Evolutionary conservation across 768 basidiomycete species (phyloP), one percentile per base, ranked within the genome.

Genomic region (Dacryopinax primogenitus): DNA sequence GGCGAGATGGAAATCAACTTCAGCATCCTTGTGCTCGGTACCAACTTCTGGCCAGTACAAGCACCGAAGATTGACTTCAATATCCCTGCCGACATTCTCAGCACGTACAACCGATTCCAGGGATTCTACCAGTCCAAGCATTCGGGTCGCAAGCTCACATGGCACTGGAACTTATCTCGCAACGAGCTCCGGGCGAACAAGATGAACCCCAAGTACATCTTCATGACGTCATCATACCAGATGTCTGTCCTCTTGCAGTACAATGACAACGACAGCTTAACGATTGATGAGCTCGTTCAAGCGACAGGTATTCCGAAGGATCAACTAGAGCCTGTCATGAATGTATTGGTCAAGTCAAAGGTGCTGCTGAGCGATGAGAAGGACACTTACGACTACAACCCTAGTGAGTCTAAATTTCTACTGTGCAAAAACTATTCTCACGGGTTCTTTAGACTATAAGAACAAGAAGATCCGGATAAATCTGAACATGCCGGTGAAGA

Each of bases 101-200:
- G 88, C 23, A 91, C 88, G 7, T 92, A 94, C 73, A 88, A 94
- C 66, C 84, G 91, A 45, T 99, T 98, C 81, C 84, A 86, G 68
- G 84, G 86, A 67, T 98, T 92, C 78, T 97, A 98, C 74, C 88
- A 90, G 72, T 85, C 85, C 72, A 92, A 94, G 75, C 92, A 95
- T 74, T 90, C 87, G 1, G 95, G 93, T 15, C 87, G 95, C 67
- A 95, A 95, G 73, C 82, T 99, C 44, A 94, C 91, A 0, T 99
- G 95, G 95, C 78, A 98, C 11, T 99, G 96, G 96, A 95, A 97
- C 72, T 91, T 94, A 74, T 92, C 87, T 64, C 95, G 95, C 79
- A 94, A 94, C 77, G 96, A 99, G 74, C 82, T 99, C 4, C 84
- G 88, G 65, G 94, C 94, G 68, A 93, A 89, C 72, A 92, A 96